Conservation (phyloP, 1,139 yeast species). For the Debaryomycetaceae sp. region DNA sequence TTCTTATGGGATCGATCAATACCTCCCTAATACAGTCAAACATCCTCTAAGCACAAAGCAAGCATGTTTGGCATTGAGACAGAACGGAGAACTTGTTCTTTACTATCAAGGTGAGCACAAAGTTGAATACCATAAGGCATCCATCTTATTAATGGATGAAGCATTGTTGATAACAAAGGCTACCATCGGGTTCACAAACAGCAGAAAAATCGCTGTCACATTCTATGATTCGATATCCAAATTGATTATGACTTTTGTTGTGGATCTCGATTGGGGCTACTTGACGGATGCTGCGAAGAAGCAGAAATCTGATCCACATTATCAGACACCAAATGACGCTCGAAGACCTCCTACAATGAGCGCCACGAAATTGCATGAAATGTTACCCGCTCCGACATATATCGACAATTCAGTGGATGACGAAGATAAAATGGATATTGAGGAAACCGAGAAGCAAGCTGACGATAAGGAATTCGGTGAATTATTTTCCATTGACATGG, state of each 20-base stretch:
- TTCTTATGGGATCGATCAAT: constrained; percentile 56
- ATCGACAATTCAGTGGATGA: constrained; percentile 10
- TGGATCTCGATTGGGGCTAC: constrained; percentile 62
- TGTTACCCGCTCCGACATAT: constrained; percentile 22
- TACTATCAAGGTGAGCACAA: constrained; percentile 64
- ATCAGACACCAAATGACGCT: constrained; percentile 44
- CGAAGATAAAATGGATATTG: constrained; percentile 18
- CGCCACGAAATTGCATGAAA: constrained; percentile 23
- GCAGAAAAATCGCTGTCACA: constrained; percentile 46
- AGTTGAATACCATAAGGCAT: constrained; percentile 48
- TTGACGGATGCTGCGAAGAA: constrained; percentile 45
- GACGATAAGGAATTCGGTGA: constrained; percentile 8
- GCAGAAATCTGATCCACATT: constrained; percentile 49
- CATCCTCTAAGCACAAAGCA: constrained; percentile 71
- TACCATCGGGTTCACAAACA: constrained; percentile 56
- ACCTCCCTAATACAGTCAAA: constrained; percentile 56
- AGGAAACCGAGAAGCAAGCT: constrained; percentile 6
- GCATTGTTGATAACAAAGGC: constrained; percentile 39
- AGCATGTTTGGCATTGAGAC: constrained; percentile 66
- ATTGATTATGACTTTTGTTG: constrained; percentile 43
- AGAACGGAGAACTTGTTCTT: constrained; percentile 57
- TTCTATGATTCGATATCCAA: constrained; percentile 42
- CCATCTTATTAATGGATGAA: constrained; percentile 20
- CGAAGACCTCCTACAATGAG: constrained; percentile 25
- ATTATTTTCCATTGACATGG: constrained; percentile 30